A percentile compares a stretch with the other conserved stretches of the same genome.
These are phyloP conservation scores for Neopestalotiopsis sp. DNA, from an alignment of 2,329 filamentous ascomycete genomes.

Conservation along the genomic window DNA sequence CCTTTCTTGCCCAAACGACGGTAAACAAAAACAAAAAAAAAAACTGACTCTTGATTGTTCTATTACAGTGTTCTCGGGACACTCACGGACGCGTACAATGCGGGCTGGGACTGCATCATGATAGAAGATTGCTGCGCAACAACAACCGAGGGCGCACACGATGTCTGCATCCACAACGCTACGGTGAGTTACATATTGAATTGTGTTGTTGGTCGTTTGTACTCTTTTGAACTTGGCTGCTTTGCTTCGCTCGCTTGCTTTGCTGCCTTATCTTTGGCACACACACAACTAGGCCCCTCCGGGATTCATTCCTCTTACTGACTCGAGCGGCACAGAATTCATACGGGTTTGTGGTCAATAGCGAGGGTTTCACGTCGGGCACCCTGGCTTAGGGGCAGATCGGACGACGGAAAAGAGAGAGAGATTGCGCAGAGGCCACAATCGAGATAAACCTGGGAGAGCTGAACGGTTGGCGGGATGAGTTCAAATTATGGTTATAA, in stretches of 20 bases:
- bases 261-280: too few species aligned
- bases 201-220: neutral
- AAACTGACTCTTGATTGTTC: neutral
- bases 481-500: neutral
- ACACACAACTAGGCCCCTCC: too few species aligned
- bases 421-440: neutral
- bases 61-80: slow-evolving; percentile 52
- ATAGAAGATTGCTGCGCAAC: slow-evolving; percentile 60
- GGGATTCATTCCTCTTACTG: slow-evolving; percentile 7
- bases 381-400: neutral
- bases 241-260: neutral
- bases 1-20: neutral
- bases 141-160: slow-evolving; percentile 45
- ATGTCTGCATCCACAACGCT: slow-evolving; percentile 42
- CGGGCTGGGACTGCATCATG: slow-evolving; percentile 61
- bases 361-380: slow-evolving; percentile 15
- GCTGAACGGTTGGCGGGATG: neutral
- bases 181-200: slow-evolving; percentile 36
- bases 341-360: slow-evolving; percentile 21
- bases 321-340: slow-evolving; percentile 15
- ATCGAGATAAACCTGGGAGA: neutral
- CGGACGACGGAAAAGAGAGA: neutral
- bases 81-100: slow-evolving; percentile 59
- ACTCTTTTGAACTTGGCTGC: neutral
- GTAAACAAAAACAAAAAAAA: neutral